Evolutionary conservation across 192 early-diverging fungal species (phyloP), one percentile per base, ranked within the genome.

Genomic region (Coemansia sp.): DNA sequence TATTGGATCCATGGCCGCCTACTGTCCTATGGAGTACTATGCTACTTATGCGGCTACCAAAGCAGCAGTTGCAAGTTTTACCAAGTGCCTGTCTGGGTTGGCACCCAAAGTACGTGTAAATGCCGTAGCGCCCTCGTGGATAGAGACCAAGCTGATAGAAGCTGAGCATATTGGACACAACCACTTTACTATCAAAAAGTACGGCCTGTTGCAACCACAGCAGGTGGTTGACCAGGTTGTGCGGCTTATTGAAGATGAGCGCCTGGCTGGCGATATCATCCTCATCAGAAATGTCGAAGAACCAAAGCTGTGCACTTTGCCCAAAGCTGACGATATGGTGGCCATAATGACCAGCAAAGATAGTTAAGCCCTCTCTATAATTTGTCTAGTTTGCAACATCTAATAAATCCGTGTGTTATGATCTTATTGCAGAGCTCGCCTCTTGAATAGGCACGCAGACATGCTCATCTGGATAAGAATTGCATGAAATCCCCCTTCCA

Each of bases 31-130:
- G 23, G 39, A 58, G 9, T 57, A 57, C 37, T 76, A 81, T 40
- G 83, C 89, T 8, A 82, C 84, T 17, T 91, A 91, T 62, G 76
- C 81, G 14, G 85, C 87, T 1, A 83, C 86, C 8, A 91, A 91
- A 69, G 84, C 77, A 15, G 89, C 84, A n/a, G 85, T 88, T 20
- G 66, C 79, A 18, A 72, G 74, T 21, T 83, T 82, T 32, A 81
- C 82, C n/a, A 69, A 71, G 40, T 48, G 56, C 1, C 56, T 77
- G 31, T 57, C 69, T 2, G 69, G 63, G n/a, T 53, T 76, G 5
- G 66, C 69, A 3, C 80, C 58, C n/a, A 59, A 76, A 31, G 79
- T 86, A 39, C 78, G 85, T 8, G 79, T 86, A 47, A 86, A 86
- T 58, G 80, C 79, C 6, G 60, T 86, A 0, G 82, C 85, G 0